A percentile compares a stretch with the other conserved stretches of the same genome.
These are phyloP conservation scores for Paramecium caudatum DNA, from an alignment of 73 alveolate species.

Conservation along the genomic window DNA sequence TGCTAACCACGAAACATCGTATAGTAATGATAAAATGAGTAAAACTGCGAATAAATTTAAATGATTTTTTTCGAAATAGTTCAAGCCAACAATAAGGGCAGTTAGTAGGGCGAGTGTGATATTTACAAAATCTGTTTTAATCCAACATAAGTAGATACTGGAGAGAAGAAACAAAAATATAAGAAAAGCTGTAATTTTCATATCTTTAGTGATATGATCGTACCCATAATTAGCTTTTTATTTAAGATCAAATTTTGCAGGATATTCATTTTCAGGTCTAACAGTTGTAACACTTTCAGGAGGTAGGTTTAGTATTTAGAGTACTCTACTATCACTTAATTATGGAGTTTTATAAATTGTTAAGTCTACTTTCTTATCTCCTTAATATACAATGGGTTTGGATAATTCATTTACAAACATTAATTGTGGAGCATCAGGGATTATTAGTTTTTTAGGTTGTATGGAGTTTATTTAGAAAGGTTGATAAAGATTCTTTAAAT, in stretches of 20 bases:
- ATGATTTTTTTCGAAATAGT: constrained; percentile 33
- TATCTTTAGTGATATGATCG: constrained; percentile 35
- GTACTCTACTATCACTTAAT: constrained; percentile 21
- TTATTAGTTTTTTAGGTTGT: constrained; percentile 30
- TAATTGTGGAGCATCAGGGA: constrained; percentile 46
- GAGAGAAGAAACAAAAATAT: not conserved
- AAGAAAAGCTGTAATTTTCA: constrained; percentile 7
- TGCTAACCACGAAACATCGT: constrained; percentile 22
- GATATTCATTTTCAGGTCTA: constrained; percentile 41
- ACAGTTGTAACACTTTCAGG: constrained; percentile 8
- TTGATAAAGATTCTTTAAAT: constrained; percentile 29
- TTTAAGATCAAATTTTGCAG: constrained; percentile 42
- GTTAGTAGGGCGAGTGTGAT: constrained; percentile 21
- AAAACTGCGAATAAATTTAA: constrained; percentile 35
- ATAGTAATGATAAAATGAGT: not conserved
- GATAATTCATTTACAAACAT: constrained; percentile 65
- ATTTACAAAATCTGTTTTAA: constrained; percentile 44
- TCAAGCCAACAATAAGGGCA: not conserved
- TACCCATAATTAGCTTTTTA: constrained; percentile 55
- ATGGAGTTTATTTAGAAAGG: constrained; percentile 1
- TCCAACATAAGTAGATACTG: constrained; percentile 27
- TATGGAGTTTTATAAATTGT: constrained; percentile 43
- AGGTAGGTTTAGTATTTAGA: not conserved
- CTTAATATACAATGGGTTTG: constrained; percentile 17
- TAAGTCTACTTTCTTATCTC: constrained; percentile 48